phyloP scores from a whole-genome alignment of 768 basidiomycete genomes.

The Exsudoporus frostii region DNA sequence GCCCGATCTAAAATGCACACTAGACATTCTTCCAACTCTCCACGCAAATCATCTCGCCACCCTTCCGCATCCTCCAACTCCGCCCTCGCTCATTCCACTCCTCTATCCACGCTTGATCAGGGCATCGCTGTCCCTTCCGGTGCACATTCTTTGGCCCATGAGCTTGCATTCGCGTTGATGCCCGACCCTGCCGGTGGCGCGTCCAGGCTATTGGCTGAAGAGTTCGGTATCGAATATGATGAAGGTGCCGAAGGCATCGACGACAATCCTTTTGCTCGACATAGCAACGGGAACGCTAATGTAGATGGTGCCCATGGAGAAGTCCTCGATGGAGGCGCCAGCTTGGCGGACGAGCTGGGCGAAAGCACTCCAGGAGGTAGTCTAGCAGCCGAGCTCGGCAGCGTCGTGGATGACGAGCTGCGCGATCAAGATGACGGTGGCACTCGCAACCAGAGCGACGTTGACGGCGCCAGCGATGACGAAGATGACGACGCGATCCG shows the following conservation, averaged over 20 bases:
- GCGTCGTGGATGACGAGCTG: slow-evolving; percentile 18
- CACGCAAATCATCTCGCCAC: slow-evolving; percentile 31
- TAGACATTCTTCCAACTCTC: slow-evolving; percentile 27
- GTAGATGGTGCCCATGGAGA: slow-evolving; percentile 32
- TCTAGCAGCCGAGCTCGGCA: slow-evolving; percentile 26
- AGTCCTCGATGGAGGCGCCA: slow-evolving; percentile 27
- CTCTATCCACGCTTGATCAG: slow-evolving; percentile 34
- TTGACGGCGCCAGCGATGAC: slow-evolving; percentile 20
- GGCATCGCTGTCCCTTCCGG: slow-evolving; percentile 29
- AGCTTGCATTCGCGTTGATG: slow-evolving; percentile 83
- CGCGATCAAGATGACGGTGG: slow-evolving; percentile 10
- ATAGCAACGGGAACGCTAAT: slow-evolving; percentile 26
- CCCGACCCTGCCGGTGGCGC: slow-evolving; percentile 73
- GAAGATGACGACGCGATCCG: slow-evolving; percentile 28
- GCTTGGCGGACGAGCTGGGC: slow-evolving; percentile 45
- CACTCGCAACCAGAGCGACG: slow-evolving; percentile 10
- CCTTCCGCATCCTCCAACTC: slow-evolving; percentile 21
- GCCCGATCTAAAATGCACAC: slow-evolving; percentile 21
- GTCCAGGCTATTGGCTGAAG: slow-evolving; percentile 78
- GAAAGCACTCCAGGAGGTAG: slow-evolving; percentile 15
- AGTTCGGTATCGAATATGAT: slow-evolving; percentile 87
- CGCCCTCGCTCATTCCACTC: slow-evolving; percentile 21
- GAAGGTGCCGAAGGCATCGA: slow-evolving; percentile 83
- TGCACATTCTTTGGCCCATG: slow-evolving; percentile 75
- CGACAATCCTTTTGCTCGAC: slow-evolving; percentile 23